Conservation (phyloP, 2,329 filamentous ascomycete genomes). For the Didymella keratinophila region DNA sequence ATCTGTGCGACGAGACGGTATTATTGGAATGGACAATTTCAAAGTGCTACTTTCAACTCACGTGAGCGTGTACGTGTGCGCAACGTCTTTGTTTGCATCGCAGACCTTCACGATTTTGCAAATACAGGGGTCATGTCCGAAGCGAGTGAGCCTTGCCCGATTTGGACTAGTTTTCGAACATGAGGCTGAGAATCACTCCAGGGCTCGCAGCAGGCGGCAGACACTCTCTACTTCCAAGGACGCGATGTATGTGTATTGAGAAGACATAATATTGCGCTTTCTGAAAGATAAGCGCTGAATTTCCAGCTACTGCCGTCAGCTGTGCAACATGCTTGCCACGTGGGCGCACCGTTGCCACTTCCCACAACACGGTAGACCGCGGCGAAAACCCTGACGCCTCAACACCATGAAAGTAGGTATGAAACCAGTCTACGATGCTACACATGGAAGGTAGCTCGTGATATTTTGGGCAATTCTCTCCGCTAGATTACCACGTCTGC, state of each 20-base stretch:
- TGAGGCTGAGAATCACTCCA: background rate
- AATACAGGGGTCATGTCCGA: slow-evolving; percentile 2
- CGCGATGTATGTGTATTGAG: no score
- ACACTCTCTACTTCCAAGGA: background rate
- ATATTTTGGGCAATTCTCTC: background rate
- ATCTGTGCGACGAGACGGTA: no score
- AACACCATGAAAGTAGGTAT: background rate
- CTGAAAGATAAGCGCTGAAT: background rate
- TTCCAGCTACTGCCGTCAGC: background rate
- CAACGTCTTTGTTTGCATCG: slow-evolving; percentile 1
- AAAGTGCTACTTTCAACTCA: background rate
- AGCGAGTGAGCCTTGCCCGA: slow-evolving; percentile 3
- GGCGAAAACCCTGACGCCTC: background rate
- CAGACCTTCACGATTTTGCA: slow-evolving; percentile 16
- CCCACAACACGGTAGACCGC: background rate
- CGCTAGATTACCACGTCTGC: background rate
- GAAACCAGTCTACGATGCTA: background rate
- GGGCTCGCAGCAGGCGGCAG: background rate
- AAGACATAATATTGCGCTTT: background rate
- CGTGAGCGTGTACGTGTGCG: slow-evolving; percentile 10
- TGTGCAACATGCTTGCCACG: background rate
- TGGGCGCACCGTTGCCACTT: background rate
- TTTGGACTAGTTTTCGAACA: background rate
- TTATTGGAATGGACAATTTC: no score
- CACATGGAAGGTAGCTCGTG: background rate